Base-by-base conservation (phyloP, 2,329 filamentous ascomycete genomes). In the Nemania diffusa region DNA sequence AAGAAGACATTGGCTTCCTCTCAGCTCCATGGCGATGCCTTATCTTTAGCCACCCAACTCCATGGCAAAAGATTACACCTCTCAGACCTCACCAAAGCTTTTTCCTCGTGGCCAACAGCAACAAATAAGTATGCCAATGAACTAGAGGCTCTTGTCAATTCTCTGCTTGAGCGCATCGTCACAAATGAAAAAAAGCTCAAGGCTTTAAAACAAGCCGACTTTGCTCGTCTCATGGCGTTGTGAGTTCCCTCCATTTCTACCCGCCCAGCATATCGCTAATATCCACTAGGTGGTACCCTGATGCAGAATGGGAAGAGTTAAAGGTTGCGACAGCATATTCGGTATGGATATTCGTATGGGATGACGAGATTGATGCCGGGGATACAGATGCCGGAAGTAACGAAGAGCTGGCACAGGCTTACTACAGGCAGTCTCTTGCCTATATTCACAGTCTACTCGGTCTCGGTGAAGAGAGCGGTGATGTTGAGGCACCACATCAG, bases 311-410 rank as follows among this genome's bases (percentile, higher is more conserved):
- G 78, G 69, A 73, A 13, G 75, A 78, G 51, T 73, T 79, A 3
- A 71, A 74, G 42, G 73, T 75, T 6, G 75, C 75, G 1, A 76
- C 76, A 37, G 70, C 76, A 2, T 78, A 78, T 61, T 74, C 76
- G 0, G 73, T 78, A 7, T 78, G 76, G 73, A 75, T 78, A 40
- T 79, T 79, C 59, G 73, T 77, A 37, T 79, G 77, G 77, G 77
- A 79, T 59, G 78, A 78, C 42, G 75, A 76, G 15, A 75, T 79
- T 40, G 77, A 79, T 57, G 75, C 72, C 1, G 74, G 76, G 42
- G 77, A 79, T 22, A 77, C 77, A 22, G 73, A 75, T 32, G 74
- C 78, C 22, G 73, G 76, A 0, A 64, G 61, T 1, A 69, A 76
- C 62, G 75, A 78, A 52, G 72, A 72, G 11, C 55, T 73, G 20